These are phyloP conservation scores for Dictyostelium firmibasis DNA, from an alignment of 78 protist species.

Conservation along the genomic window DNA sequence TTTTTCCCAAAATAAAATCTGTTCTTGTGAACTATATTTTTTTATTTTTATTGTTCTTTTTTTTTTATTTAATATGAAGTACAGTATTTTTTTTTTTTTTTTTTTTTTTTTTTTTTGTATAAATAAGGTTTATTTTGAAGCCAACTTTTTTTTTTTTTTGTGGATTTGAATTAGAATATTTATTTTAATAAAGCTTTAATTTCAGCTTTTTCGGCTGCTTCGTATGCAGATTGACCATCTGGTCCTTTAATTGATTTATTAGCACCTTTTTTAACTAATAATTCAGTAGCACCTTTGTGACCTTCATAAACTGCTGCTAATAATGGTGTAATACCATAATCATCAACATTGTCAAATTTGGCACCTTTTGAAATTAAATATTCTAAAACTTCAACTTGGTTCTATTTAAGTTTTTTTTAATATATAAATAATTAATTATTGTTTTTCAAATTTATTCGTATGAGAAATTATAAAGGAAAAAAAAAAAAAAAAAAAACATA, in stretches of 20 bases:
- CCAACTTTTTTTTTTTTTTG: neutral
- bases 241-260: slow-evolving; percentile 1
- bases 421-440: neutral
- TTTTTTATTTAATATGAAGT: too few relatives aligned
- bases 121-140: neutral
- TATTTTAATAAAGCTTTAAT: slow-evolving; percentile 42
- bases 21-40: neutral
- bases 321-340: slow-evolving; percentile 77
- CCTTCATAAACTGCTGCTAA: slow-evolving; percentile 69
- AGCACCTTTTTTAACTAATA: slow-evolving; percentile 47
- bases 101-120: too few relatives aligned
- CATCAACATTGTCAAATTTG: slow-evolving; percentile 15
- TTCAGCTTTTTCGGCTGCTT: slow-evolving; percentile 38
- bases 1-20: neutral
- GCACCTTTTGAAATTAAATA: slow-evolving; percentile 39
- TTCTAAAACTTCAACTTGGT: slow-evolving; percentile 22
- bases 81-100: too few relatives aligned
- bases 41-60: too few relatives aligned
- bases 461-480: neutral
- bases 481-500: neutral
- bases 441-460: neutral
- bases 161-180: neutral
- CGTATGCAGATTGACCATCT: slow-evolving; percentile 62
- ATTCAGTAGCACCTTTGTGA: slow-evolving; percentile 20
- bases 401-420: neutral